Conservation (phyloP, 2,329 filamentous ascomycete genomes). For the Colletotrichum graminicola region DNA sequence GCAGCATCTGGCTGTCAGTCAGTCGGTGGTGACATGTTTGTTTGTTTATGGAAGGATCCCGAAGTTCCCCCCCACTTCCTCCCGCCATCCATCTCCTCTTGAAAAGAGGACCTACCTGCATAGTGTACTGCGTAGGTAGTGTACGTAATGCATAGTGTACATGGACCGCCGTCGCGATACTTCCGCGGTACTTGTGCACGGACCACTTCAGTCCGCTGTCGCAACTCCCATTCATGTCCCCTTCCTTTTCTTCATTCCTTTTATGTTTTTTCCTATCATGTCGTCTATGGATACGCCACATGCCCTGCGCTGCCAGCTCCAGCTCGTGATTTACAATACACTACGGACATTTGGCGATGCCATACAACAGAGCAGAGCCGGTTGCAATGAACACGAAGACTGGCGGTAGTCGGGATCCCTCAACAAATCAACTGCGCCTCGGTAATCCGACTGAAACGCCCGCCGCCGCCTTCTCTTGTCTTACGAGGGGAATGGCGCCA, state of each 20-base stretch:
- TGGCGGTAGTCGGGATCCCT: conserved; percentile 5
- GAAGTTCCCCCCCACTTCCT: conserved; percentile 12
- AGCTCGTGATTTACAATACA: neutral
- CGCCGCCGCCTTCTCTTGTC: neutral
- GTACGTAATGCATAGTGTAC: neutral
- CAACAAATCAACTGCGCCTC: conserved; percentile 12
- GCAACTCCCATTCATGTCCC: neutral
- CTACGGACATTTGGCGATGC: neutral
- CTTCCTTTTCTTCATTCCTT: conserved; percentile 4
- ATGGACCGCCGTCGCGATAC: conserved; percentile 1
- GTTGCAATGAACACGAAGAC: conserved; percentile 20
- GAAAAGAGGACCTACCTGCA: neutral
- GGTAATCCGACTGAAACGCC: conserved; percentile 30
- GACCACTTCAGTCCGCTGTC: neutral
- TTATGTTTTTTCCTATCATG: neutral
- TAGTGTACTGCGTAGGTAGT: neutral
- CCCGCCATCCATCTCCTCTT: neutral
- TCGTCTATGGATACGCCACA: neutral
- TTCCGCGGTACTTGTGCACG: conserved; percentile 34
- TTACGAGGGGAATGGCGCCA: neutral
- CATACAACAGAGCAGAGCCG: neutral
- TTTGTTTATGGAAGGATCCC: conserved; percentile 9
- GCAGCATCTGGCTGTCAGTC: neutral
- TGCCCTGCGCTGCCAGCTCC: neutral
- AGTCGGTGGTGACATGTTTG: conserved; percentile 7